Evolutionary conservation across 768 basidiomycete species (phyloP), one percentile per base, ranked within the genome.

Genomic region (Macrolepiota albuminosa): DNA sequence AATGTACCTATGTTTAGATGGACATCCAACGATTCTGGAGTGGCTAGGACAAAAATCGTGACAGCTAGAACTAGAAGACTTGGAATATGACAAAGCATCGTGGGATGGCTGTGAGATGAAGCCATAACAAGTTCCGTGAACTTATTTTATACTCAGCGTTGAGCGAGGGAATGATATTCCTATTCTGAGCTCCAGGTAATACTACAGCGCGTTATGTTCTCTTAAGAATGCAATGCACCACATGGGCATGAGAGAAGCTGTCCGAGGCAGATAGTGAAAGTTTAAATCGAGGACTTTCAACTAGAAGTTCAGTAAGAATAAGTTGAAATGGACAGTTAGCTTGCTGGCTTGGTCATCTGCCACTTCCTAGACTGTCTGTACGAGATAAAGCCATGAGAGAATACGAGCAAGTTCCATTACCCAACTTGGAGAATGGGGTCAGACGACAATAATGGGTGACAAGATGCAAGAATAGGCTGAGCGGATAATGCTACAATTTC

Each of bases 1-100:
- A 84, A 84, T 0, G 70, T 75, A 5, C 84, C 84, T 7, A 73
- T 76, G 10, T 68, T 72, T 9, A 81, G 64, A 6, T 56, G 61
- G 16, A 83, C 72, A 18, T 81, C 76, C 24, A 78, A 70, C n/a
- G 66, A 62, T 33, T 21, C 40, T 6, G 57, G 1, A n/a, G 18
- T n/a, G 11, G 50, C 34, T 21, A 51, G 48, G 11, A 18, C n/a
- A 50, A 29, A 49, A 10, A 16, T 21, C 13, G 14, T 46, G 34
- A 6, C n/a, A 5, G 29, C 14, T 18, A 59, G 26, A 26, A 18
- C 13, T n/a, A 53, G 9, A 16, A 60, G 43, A 3, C n/a, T 24
- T 10, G 11, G 31, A 21, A 48, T 5, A 31, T 3, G 29, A 11
- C 6, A 2, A 3, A 33, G 34, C 59, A 60, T 60, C 39, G 43